Evolutionary conservation across 805 yeast genomes (phyloP).

Genomic region (Kodamaea kaohsiungensis): DNA sequence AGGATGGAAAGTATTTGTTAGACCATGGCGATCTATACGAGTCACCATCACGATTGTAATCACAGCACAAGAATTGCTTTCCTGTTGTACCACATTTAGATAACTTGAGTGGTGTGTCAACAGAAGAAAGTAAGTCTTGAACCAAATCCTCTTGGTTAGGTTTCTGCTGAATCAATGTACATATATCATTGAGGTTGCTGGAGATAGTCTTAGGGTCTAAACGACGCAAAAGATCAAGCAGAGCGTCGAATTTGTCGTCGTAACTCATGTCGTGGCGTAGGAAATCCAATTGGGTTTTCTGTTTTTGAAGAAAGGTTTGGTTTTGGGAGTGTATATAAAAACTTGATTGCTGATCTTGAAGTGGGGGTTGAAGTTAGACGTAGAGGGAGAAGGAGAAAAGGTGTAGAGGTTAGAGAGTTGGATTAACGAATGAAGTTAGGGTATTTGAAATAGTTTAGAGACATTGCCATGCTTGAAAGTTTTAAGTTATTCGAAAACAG

Average conservation of each 20-base stretch:
- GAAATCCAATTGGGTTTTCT: not conserved
- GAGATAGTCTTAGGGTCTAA: conserved; percentile 40
- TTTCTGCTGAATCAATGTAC: conserved; percentile 32
- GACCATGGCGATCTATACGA: conserved; percentile 91
- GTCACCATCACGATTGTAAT: conserved; percentile 94
- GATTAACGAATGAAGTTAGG: too few relatives aligned
- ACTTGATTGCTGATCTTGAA: not conserved
- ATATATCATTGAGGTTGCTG: conserved; percentile 35
- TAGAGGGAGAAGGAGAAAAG: too few relatives aligned
- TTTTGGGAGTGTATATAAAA: not conserved
- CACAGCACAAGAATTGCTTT: conserved; percentile 80
- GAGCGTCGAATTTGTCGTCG: conserved; percentile 36
- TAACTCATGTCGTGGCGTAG: conserved; percentile 19
- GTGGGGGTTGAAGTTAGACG: not conserved
- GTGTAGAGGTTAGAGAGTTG: too few relatives aligned
- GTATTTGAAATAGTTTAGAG: too few relatives aligned
- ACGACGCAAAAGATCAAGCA: conserved; percentile 42
- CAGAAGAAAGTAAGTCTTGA: conserved; percentile 81
- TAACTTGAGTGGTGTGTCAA: conserved; percentile 77
- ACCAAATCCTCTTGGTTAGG: conserved; percentile 57
- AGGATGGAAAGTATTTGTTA: conserved; percentile 62
- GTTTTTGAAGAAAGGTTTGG: not conserved
- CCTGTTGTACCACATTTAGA: conserved; percentile 53
- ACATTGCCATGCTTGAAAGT: too few relatives aligned
- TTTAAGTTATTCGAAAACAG: too few relatives aligned